Base-by-base conservation (phyloP, 495 filamentous ascomycete genomes). In the Neurospora pannonica region DNA sequence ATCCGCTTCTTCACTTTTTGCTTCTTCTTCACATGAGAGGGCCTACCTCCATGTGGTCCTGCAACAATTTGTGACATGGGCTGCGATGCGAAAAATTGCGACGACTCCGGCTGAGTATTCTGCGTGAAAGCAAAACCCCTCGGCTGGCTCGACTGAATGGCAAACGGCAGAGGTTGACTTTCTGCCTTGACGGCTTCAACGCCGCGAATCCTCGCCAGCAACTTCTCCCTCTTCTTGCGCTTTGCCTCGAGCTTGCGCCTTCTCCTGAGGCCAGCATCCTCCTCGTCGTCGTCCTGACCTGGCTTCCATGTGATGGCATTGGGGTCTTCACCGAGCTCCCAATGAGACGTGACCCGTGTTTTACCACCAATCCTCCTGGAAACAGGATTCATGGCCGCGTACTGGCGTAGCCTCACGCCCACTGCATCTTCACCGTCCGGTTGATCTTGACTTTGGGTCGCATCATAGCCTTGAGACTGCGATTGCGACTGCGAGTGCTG, bases 241-340 rank as follows among this genome's bases (percentile, higher is more conserved):
- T 73, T 38, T 6, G 75, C 77, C 70, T 74, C 72, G 7, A 73
- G 38, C 73, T 76, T 78, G 19, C 48, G 43, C 15, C 70, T 48
- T 7, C 76, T 75, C 11, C 72, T n/a, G 39, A 71, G 70, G 34
- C 60, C 60, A n/a, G 70, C 75, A 3, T 75, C 78, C 5, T 78
- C 76, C 5, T 71, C 76, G 11, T 74, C 67, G 0, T 72, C 60
- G n/a, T 75, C 70, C 19, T 72, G 69, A 6, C 74, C 73, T 10
- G 75, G 71, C 17, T 70, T 74, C 77, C 76, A 80, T 38, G 67
- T 72, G 70, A 73, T 73, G 34, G 74, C 71, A 28, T 72, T 70
- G 13, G 75, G 76, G 73, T 78, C 78, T 48, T 62, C 70, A n/a
- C 74, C 76, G 6, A 78, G 72, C 19, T 76, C 74, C 76, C 78